Percentiles rank a stretch among this genome's conserved stretches.
These are phyloP conservation scores for Coniferiporia weirii DNA, from an alignment of 1,284 basidiomycete species.

Conservation along the genomic window DNA sequence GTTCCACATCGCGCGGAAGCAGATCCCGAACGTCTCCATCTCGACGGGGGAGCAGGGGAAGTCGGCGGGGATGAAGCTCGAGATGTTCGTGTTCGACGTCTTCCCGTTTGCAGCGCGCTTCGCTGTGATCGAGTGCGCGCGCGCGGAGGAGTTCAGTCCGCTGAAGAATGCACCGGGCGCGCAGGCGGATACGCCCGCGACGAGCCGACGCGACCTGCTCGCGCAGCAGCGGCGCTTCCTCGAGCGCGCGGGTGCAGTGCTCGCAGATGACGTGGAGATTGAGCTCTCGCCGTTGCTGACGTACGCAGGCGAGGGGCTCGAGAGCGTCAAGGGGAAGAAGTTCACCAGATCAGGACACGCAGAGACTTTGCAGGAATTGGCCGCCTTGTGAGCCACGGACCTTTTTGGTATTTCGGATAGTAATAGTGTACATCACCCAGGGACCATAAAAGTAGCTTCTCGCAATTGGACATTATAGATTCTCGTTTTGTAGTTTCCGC, in stretches of 20 bases:
- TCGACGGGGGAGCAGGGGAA: conserved; percentile 69
- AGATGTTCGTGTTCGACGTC: conserved; percentile 98
- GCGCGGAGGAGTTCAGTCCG: conserved; percentile 92
- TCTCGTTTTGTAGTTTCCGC: too few relatives aligned
- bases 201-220: conserved; percentile 85
- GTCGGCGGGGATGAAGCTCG: conserved; percentile 99
- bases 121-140: conserved; percentile 84
- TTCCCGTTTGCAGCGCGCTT: conserved; percentile 89
- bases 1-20: conserved; percentile 98
- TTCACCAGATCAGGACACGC: conserved; percentile 61
- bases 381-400: conserved; percentile 35
- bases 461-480: not conserved
- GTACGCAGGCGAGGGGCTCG: conserved; percentile 91
- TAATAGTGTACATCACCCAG: too few relatives aligned
- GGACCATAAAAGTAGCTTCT: not conserved
- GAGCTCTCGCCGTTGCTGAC: conserved; percentile 87
- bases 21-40: conserved; percentile 84
- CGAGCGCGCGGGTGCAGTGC: conserved; percentile 68
- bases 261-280: conserved; percentile 71
- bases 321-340: conserved; percentile 71
- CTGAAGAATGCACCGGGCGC: conserved; percentile 97
- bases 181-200: conserved; percentile 89
- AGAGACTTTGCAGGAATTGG: conserved; percentile 44
- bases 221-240: conserved; percentile 89
- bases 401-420: too few relatives aligned